Evolutionary conservation across 441 rosid species (phyloP).

Genomic region (Erodium moschatum): DNA sequence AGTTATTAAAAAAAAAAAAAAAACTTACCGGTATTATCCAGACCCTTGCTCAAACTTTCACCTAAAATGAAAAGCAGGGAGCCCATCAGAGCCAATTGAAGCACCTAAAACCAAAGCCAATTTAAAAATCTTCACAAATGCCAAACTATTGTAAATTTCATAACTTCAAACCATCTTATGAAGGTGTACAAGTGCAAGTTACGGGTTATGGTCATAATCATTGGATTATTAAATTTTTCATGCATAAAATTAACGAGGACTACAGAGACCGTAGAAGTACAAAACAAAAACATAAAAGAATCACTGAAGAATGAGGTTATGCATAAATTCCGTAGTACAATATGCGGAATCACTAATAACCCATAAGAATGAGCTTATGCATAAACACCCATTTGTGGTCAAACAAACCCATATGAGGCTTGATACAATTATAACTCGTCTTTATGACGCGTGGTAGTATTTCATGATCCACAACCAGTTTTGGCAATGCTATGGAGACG

Average conservation of each 20-base stretch:
- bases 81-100: background rate
- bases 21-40: background rate
- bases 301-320: background rate
- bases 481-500: no score
- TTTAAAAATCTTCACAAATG: background rate
- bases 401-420: no score
- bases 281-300: background rate
- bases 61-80: background rate
- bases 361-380: background rate
- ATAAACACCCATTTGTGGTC: background rate
- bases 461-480: no score
- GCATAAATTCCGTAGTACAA: background rate
- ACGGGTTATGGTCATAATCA: background rate
- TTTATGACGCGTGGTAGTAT: no score
- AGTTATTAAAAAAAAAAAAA: background rate
- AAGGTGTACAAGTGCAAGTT: background rate
- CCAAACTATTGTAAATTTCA: background rate
- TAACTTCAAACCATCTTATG: constrained; percentile 5
- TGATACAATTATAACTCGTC: no score
- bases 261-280: background rate
- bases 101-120: background rate
- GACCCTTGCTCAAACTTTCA: background rate
- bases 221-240: background rate
- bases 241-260: background rate
- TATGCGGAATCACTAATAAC: background rate